Conservation (phyloP, 441 rosid genomes). For the Jatropha multifida region DNA sequence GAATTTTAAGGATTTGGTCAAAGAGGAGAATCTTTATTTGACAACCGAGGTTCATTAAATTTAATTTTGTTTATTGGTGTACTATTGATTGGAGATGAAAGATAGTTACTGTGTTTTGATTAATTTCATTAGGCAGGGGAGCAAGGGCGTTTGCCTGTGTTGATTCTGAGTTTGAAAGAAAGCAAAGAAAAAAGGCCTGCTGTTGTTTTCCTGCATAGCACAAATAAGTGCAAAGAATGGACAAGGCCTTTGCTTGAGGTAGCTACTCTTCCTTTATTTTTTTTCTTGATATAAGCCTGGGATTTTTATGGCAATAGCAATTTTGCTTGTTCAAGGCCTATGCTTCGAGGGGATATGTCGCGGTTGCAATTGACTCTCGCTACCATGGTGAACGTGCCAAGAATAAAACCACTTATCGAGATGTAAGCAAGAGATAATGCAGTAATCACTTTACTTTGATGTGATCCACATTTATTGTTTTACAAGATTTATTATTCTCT, state of each 20-base stretch:
- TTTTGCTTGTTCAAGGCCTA: slow-evolving; percentile 53
- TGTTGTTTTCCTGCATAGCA: slow-evolving; percentile 84
- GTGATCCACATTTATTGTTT: not conserved
- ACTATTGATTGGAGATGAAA: not conserved
- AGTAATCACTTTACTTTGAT: not conserved
- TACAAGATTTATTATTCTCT: not conserved
- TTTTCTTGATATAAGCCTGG: not conserved
- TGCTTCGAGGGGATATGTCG: slow-evolving; percentile 86
- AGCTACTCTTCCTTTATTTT: not conserved
- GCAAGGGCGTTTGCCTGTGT: slow-evolving; percentile 79
- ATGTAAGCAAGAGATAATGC: slow-evolving; percentile 39
- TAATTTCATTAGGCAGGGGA: slow-evolving; percentile 52
- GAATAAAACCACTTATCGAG: slow-evolving; percentile 59
- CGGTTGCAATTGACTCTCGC: slow-evolving; percentile 83
- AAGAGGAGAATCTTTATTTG: slow-evolving; percentile 72
- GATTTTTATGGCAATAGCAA: not conserved
- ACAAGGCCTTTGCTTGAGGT: slow-evolving; percentile 92
- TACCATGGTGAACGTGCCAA: slow-evolving; percentile 87
- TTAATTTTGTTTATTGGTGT: not conserved
- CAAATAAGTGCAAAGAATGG: slow-evolving; percentile 85
- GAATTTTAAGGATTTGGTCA: slow-evolving; percentile 52
- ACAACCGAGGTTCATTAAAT: slow-evolving; percentile 57
- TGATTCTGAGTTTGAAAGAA: slow-evolving; percentile 66
- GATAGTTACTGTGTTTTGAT: not conserved
- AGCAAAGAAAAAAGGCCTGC: slow-evolving; percentile 59